Conservation (phyloP, 345 rosid species). For the Erysimum cheiranthoides region DNA sequence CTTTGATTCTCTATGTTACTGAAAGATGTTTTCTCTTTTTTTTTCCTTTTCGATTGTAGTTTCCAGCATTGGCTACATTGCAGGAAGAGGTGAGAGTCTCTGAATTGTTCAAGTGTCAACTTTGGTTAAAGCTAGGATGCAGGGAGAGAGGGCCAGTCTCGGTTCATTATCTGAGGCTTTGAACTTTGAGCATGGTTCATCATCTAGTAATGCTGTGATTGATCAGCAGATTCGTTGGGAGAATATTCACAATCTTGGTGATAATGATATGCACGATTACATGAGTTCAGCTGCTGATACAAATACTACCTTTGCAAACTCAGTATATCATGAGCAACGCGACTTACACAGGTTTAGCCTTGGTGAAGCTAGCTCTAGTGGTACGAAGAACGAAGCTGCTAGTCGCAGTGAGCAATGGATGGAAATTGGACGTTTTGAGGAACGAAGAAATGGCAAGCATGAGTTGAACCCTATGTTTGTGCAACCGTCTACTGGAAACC, state of each 20-base stretch:
- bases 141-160: constrained; percentile 77
- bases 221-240: constrained; percentile 77
- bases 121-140: constrained; percentile 61
- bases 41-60: not conserved
- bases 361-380: constrained; percentile 52
- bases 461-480: constrained; percentile 50
- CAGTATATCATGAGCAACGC: constrained; percentile 62
- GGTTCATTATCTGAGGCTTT: constrained; percentile 77
- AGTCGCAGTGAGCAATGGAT: constrained; percentile 52
- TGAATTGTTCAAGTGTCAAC: constrained; percentile 31
- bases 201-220: constrained; percentile 62
- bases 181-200: constrained; percentile 79
- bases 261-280: constrained; percentile 55
- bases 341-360: constrained; percentile 54
- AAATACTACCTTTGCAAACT: constrained; percentile 46
- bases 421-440: constrained; percentile 61
- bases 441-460: constrained; percentile 48
- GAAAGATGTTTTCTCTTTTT: not conserved
- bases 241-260: constrained; percentile 58
- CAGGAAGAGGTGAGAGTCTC: constrained; percentile 33
- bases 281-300: constrained; percentile 54
- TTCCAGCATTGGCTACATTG: constrained; percentile 31
- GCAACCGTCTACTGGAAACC: constrained; percentile 53
- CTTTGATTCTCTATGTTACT: constrained; percentile 20
- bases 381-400: constrained; percentile 49